Percentiles rank a stretch among this genome's conserved stretches.
phyloP scores from a whole-genome alignment of 2,329 filamentous ascomycete genomes.

The Aspergillus sp. region DNA sequence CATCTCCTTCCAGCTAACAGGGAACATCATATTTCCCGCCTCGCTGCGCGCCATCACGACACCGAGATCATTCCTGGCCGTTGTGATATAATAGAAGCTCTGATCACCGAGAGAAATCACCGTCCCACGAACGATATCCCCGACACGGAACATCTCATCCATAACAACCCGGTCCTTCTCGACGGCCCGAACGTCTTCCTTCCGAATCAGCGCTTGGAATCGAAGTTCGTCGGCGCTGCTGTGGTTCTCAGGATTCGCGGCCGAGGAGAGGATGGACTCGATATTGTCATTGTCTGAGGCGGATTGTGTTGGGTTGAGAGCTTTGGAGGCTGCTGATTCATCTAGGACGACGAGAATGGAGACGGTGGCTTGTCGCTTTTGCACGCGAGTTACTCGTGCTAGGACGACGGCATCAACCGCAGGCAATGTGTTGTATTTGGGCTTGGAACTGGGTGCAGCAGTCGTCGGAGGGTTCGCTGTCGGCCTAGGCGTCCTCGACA shows the following conservation, averaged over 20 bases:
- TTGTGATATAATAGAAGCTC: slow-evolving; percentile 92
- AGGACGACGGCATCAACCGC: slow-evolving; percentile 80
- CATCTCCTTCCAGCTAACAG: slow-evolving; percentile 95
- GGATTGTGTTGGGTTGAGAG: slow-evolving; percentile 27
- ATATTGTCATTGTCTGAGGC: slow-evolving; percentile 45
- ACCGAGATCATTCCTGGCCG: slow-evolving; percentile 86
- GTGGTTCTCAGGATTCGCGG: slow-evolving; percentile 47
- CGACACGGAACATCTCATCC: slow-evolving; percentile 87
- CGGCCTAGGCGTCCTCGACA: slow-evolving; percentile 24
- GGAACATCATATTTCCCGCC: slow-evolving; percentile 86
- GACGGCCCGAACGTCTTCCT: slow-evolving; percentile 90
- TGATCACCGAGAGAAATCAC: slow-evolving; percentile 94
- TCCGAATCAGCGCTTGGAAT: slow-evolving; percentile 82
- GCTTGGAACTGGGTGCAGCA: slow-evolving; percentile 29
- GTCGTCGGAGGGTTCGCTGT: slow-evolving; percentile 5
- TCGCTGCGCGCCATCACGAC: slow-evolving; percentile 93
- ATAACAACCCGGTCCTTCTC: slow-evolving; percentile 96
- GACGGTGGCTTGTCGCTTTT: slow-evolving; percentile 81
- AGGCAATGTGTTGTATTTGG: slow-evolving; percentile 75
- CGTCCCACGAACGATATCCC: slow-evolving; percentile 84
- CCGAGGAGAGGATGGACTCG: slow-evolving; percentile 41
- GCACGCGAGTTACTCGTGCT: slow-evolving; percentile 82
- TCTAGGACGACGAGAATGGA: slow-evolving; percentile 82
- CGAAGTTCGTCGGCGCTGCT: slow-evolving; percentile 63
- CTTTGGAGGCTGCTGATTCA: slow-evolving; percentile 27